Evolutionary conservation across 169 alveolate species (phyloP).

Genomic region (Plasmodium coatneyi): DNA sequence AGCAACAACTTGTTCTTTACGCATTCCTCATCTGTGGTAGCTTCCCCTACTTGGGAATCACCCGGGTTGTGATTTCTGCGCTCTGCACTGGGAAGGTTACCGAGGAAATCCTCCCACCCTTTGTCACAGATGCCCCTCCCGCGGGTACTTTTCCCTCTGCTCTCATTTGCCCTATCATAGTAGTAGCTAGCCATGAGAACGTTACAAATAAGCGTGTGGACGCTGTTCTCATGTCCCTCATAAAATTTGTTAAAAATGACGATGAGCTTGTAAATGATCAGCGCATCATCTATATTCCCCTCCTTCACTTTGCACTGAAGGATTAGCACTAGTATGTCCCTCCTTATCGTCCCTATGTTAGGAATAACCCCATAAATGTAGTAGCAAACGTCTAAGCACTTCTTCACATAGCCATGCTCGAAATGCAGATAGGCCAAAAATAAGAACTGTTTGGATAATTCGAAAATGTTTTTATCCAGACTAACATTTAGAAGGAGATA

Average conservation of each 20-base stretch:
- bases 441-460: conserved; percentile 43
- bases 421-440: conserved; percentile 67
- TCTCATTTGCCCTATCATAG: conserved; percentile 32
- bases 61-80: neutral
- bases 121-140: neutral
- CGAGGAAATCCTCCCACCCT: neutral
- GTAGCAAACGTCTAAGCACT: conserved; percentile 58
- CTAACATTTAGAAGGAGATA: conserved; percentile 47
- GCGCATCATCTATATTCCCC: conserved; percentile 53
- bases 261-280: conserved; percentile 53
- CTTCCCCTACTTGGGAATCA: neutral
- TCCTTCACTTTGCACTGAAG: conserved; percentile 70
- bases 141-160: neutral
- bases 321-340: conserved; percentile 56
- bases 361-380: conserved; percentile 62
- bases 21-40: neutral
- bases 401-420: conserved; percentile 69
- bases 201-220: conserved; percentile 21
- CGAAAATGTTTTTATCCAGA: conserved; percentile 40
- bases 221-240: conserved; percentile 35
- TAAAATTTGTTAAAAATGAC: conserved; percentile 14
- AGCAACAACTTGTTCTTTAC: neutral
- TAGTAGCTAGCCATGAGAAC: conserved; percentile 39
- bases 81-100: neutral
- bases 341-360: conserved; percentile 26